phyloP scores from a whole-genome alignment of 441 rosid species.

The Pelargonium australe region DNA sequence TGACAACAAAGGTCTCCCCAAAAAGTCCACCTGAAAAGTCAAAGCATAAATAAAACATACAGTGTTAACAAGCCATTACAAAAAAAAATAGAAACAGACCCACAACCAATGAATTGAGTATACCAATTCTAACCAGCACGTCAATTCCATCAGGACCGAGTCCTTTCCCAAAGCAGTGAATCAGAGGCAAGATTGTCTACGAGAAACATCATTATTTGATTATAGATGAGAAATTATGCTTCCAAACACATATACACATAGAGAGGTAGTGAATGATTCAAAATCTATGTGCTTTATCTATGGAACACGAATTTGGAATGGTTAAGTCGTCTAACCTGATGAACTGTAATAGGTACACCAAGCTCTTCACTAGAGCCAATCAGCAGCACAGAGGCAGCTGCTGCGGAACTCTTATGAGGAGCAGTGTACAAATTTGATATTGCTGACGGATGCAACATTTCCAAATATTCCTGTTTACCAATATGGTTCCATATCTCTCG shows the following conservation, averaged over 20 bases:
- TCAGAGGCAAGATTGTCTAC: constrained; percentile 87
- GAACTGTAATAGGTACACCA: constrained; percentile 76
- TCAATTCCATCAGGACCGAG: constrained; percentile 84
- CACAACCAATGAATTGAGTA: constrained; percentile 32
- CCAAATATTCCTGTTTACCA: constrained; percentile 78
- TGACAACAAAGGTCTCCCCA: constrained; percentile 64
- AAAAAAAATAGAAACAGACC: constrained; percentile 17
- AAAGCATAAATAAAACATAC: constrained; percentile 25
- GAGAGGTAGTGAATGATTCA: constrained; percentile 6
- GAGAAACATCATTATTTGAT: constrained; percentile 15
- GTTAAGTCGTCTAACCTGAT: constrained; percentile 53
- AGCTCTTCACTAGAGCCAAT: constrained; percentile 94
- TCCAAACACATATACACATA: constrained; percentile 13
- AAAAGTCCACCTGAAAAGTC: constrained; percentile 68
- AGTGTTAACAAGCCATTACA: constrained; percentile 22
- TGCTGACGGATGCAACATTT: constrained; percentile 65
- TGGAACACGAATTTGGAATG: constrained; percentile 15
- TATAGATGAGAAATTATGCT: neutral
- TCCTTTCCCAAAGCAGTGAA: constrained; percentile 92
- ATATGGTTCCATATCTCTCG: constrained; percentile 74
- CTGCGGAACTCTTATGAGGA: constrained; percentile 73
- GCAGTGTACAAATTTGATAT: constrained; percentile 69
- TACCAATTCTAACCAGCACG: constrained; percentile 92
- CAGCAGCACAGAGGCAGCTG: constrained; percentile 87
- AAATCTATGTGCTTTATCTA: neutral